Percentiles rank a stretch among this genome's conserved stretches.
phyloP scores from a whole-genome alignment of 192 early-diverging fungal genomes.

The Coemansia interrupta region DNA sequence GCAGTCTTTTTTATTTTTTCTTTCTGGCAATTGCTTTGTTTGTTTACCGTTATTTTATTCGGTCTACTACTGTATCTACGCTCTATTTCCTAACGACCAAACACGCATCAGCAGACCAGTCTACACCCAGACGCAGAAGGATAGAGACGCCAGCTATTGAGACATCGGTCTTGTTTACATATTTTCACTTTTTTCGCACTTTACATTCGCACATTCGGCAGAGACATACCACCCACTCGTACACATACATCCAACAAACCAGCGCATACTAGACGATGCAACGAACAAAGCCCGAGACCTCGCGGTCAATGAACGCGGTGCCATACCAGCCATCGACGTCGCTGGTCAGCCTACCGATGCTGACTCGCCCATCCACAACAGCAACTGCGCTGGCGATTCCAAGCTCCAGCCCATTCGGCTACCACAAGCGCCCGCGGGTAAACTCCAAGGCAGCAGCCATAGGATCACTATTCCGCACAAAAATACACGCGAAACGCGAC shows the following conservation, averaged over 20 bases:
- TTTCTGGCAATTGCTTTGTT: neutral
- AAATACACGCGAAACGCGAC: conserved; percentile 30
- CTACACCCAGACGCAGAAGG: neutral
- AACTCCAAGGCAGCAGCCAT: conserved; percentile 41
- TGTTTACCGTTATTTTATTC: neutral
- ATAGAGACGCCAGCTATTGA: neutral
- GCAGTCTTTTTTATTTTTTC: conserved; percentile 1
- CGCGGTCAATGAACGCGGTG: conserved; percentile 39
- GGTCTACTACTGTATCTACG: too few relatives aligned
- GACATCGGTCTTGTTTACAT: too few relatives aligned
- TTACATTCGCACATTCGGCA: neutral
- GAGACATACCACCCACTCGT: neutral
- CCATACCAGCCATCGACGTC: conserved; percentile 49
- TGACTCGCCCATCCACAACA: conserved; percentile 44
- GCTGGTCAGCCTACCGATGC: conserved; percentile 49
- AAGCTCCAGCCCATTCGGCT: conserved; percentile 3
- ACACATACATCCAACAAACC: neutral
- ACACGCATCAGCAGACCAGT: neutral
- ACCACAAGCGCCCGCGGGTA: conserved; percentile 35
- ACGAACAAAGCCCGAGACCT: conserved; percentile 41
- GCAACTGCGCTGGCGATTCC: conserved; percentile 27
- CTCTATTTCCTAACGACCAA: conserved; percentile 1
- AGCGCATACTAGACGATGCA: conserved; percentile 15
- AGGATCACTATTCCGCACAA: conserved; percentile 44
- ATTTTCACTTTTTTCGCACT: neutral